Base-by-base conservation (phyloP, 1,284 basidiomycete genomes). In the Agaricales sp. region DNA sequence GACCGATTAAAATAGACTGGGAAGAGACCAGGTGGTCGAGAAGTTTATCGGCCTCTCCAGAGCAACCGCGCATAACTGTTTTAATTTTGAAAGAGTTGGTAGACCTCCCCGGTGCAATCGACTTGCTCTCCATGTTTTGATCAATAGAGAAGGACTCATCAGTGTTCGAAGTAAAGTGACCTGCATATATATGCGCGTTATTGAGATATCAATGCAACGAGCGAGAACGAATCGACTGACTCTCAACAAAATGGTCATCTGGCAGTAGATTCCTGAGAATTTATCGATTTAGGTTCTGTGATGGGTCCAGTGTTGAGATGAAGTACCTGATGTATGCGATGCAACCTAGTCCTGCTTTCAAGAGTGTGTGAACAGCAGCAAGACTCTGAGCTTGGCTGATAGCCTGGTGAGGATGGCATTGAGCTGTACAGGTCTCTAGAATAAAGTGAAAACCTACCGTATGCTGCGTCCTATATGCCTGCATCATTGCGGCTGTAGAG, bases 221-320 rank as follows among this genome's bases (percentile, higher is more conserved):
- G 3, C n/a, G n/a, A n/a, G n/a, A n/a, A n/a, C n/a, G 20, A 48
- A 35, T 18, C 45, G 45, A 49, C 68, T 54, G 53, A 83, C 85
- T 80, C 61, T 82, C 77, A n/a, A 73, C 73, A 58, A 90, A 91
- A 56, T 89, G 88, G 46, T 89, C 85, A 25, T 82, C 78, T 3
- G 87, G 85, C 19, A 91, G 70, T 2, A 91, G 63, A 54, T 83
- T 80, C 52, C 83, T 86, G 26, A 30, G 26, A 6, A 30, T 30
- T 6, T 14, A 30, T 6, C 6, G 14, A 14, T 14, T 30, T 6
- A 30, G 14, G 6, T 30, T 30, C 6, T 6, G 26, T 6, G 26
- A 30, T 30, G 14, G 26, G 46, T 14, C 6, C 26, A 6, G 26
- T 30, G 6, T 30, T 30, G 26, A 20, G 46, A 38, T 24, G 22